These are phyloP conservation scores for Dendrocalamus sinicus DNA, from an alignment of 176 grass and related monocot species.

Conservation along the genomic window DNA sequence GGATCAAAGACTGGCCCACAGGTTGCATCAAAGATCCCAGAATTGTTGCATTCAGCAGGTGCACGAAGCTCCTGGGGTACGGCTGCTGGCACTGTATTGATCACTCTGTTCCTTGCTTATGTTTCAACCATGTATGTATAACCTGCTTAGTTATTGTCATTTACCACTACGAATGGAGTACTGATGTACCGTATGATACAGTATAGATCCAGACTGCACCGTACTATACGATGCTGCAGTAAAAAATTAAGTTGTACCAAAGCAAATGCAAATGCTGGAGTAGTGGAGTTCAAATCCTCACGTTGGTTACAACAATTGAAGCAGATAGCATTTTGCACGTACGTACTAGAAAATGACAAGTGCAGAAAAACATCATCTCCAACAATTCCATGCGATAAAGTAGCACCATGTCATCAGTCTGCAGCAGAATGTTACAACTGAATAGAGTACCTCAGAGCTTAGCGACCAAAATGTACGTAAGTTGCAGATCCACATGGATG, in stretches of 20 bases:
- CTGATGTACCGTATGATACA: constrained; percentile 34
- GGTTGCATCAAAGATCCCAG: constrained; percentile 47
- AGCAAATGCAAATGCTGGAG: not conserved
- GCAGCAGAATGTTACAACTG: constrained; percentile 21
- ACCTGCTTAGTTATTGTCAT: not conserved
- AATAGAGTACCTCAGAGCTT: not conserved
- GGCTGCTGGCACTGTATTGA: constrained; percentile 18
- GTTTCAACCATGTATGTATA: constrained; percentile 36
- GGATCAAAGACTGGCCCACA: constrained; percentile 16
- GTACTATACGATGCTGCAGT: constrained; percentile 1
- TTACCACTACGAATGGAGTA: not conserved
- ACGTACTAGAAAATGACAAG: not conserved
- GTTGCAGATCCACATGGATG: not conserved
- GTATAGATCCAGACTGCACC: constrained; percentile 25
- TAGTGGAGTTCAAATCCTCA: constrained; percentile 4
- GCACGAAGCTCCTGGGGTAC: constrained; percentile 13
- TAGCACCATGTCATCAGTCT: not conserved
- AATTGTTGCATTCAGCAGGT: constrained; percentile 45
- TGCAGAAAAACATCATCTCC: constrained; percentile 6
- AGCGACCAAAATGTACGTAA: constrained; percentile 13
- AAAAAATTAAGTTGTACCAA: constrained; percentile 16
- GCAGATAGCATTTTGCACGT: not conserved
- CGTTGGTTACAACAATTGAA: not conserved
- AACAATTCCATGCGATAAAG: not conserved
- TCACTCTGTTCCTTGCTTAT: constrained; percentile 45